Evolutionary conservation across 768 basidiomycete genomes (phyloP), one percentile per base, ranked within the genome.

Genomic region (Termitomyces titanicus): DNA sequence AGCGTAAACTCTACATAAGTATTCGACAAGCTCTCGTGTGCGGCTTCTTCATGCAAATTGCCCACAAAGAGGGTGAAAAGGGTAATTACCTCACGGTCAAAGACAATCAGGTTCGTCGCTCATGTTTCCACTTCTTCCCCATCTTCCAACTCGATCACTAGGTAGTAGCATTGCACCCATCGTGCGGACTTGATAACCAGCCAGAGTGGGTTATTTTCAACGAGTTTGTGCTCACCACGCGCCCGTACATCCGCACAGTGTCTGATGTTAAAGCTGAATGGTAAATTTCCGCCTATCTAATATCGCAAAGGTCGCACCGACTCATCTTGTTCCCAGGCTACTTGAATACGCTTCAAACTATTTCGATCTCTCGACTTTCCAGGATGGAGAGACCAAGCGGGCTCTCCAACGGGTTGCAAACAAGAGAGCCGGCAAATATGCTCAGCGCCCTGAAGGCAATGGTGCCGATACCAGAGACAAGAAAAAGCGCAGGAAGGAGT

Each of bases 31-130:
- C 89, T 0, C 77, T 98, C 20, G 88, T 91, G 5, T 89, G 88
- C 62, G 97, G 95, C 1, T 99, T 92, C 79, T 99, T 98, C 74
- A 98, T 97, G 96, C 96, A 98, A 67, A 84, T 93, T 12, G 97
- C 95, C 7, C 94, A 97, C 70, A 91, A 92, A 68, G 94, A 95
- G 66, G 92, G 92, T 3, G 92, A 93, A 67, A 94, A 92, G 70
- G 83, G 86, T 2, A 81, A 79, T 52, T 98, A 99, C 66, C 58
- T 88, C 58, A 99, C 95, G 0, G 86, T 97, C 55, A 98, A 98
- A 73, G 96, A 99, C 68, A 90, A 95, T 61, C 95, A 97, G 75
- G 90, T 84, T 59, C 18, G 80, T 66, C 3, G 45, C 11, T 20
- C 8, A 34, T 24, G 10, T 13, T 27, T 37, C 46, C 25, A 37